These are phyloP conservation scores for Wakefieldia striispora DNA, from an alignment of 768 basidiomycete genomes.

Conservation along the genomic window DNA sequence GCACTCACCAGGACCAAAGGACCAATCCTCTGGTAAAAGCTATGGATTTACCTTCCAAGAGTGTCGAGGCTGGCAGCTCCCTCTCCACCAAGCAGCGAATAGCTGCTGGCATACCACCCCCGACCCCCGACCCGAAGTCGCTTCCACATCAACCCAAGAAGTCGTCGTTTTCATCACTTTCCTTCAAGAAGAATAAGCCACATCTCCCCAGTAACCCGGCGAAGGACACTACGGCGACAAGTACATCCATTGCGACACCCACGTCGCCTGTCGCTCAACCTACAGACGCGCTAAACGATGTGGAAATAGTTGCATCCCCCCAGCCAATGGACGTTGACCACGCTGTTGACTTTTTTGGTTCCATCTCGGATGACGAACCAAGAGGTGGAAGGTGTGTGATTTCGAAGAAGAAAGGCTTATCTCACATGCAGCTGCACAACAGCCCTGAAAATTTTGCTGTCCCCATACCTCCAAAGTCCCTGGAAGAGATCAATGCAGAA, in stretches of 20 bases:
- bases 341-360: slow-evolving; percentile 11
- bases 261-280: slow-evolving; percentile 10
- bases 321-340: slow-evolving; percentile 22
- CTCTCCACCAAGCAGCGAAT: slow-evolving; percentile 54
- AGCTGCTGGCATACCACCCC: slow-evolving; percentile 38
- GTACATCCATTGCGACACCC: slow-evolving; percentile 1
- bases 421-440: not conserved
- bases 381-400: slow-evolving; percentile 13
- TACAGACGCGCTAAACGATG: not conserved
- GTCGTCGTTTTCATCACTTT: slow-evolving; percentile 31
- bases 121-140: slow-evolving; percentile 35
- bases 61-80: slow-evolving; percentile 32
- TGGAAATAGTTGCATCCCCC: slow-evolving; percentile 11
- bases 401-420: not conserved
- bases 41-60: slow-evolving; percentile 22
- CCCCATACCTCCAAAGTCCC: slow-evolving; percentile 18
- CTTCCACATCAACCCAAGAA: slow-evolving; percentile 22
- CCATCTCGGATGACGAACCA: slow-evolving; percentile 7
- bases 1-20: slow-evolving; percentile 33
- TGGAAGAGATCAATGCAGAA: slow-evolving; percentile 21
- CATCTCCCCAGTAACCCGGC: slow-evolving; percentile 5
- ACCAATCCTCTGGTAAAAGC: slow-evolving; percentile 33
- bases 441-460: slow-evolving; percentile 7
- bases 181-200: slow-evolving; percentile 44
- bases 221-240: slow-evolving; percentile 11